Base-by-base conservation (phyloP, 75 land plant species). In the Adiantum capillusveneris region DNA sequence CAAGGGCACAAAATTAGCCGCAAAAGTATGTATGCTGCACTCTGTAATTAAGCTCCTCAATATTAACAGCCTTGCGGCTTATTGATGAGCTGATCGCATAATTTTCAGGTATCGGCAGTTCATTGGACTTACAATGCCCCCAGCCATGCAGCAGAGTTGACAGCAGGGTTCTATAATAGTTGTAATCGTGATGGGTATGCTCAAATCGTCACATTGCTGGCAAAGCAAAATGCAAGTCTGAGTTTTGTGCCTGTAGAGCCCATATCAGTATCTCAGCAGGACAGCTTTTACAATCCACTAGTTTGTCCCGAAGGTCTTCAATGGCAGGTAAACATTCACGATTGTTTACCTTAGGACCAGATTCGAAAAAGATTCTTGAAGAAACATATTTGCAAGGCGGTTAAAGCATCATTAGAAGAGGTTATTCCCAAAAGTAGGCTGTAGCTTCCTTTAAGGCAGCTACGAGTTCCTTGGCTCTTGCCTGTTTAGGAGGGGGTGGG, bases 101-200 rank as follows among this genome's bases (percentile, higher is more conserved):
- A n/a, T 56, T 12, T 5, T 9, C 56, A 72, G 69, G 59, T 72
- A 0, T 59, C 75, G 45, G 75, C 70, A 42, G 65, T 72, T 29
- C 75, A 72, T 65, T 72, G 75, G 75, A 59, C 63, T 62, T 72
- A 72, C 34, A 52, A 60, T 41, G 43, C 75, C 1, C 28, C 50
- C 11, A 65, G 69, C 16, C 75, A 72, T 72, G 75, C 70, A 28
- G 64, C 75, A 42, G 75, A 65, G 43, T 22, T 66, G 31, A 50
- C 70, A 13, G 75, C 64, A 25, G 75, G 75, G 25, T 72, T 59
- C 26, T 65, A 65, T 52, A 72, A 58, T 21, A 18, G 70, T 29
- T 26, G 57, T 44, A 19, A 66, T 43, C 43, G 63, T 30, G 63
- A 66, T 56, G 69, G 70, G 16, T 72, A 72, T 42, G 13, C 27